Evolutionary conservation across 805 yeast genomes (phyloP), one percentile per base, ranked within the genome.

Genomic region (Ogataea pini): DNA sequence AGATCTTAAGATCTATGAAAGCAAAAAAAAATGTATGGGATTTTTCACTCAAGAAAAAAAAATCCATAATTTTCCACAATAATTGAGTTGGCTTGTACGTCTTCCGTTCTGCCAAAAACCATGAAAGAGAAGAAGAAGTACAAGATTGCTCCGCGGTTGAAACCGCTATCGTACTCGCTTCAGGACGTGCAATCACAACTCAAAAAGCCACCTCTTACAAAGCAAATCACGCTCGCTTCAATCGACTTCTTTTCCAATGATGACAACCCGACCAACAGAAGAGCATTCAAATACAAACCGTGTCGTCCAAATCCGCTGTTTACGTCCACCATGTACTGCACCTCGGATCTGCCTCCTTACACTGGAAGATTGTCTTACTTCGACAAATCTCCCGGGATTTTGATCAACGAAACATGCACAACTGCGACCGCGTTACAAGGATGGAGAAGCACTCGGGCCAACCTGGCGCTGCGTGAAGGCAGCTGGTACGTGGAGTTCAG

Each of bases 241-340:
- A 45, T 44, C 7, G 43, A 58, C 50, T 76, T 80, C 56, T 73
- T 60, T 55, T 64, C 69, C 28, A 72, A 77, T 19, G 95, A 87
- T n/a, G 97, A 90, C 47, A 79, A 82, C 44, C 97, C 97, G 0
- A 72, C 78, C 56, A 89, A 89, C 62, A 79, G 81, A 56, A 69
- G 94, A 44, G 92, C 95, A 1, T 92, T 84, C 70, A 82, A 89
- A 52, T 92, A 91, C 64, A 73, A 79, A 40, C 83, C 90, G 13
- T 88, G 96, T 60, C 75, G 83, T 3, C 90, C 95, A 0, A 82
- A 83, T 56, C 84, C 86, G 1, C 57, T 60, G 1, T 76, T 89
- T 48, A 64, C 69, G 2, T 75, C 83, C 10, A 69, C 80, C 22
- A 72, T 83, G 56, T 91, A 86, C 61, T 72, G 85, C 32, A 80